Evolutionary conservation across 1,139 yeast species (phyloP), one percentile per base, ranked within the genome.

Genomic region (Suhomyces ambrosiae): DNA sequence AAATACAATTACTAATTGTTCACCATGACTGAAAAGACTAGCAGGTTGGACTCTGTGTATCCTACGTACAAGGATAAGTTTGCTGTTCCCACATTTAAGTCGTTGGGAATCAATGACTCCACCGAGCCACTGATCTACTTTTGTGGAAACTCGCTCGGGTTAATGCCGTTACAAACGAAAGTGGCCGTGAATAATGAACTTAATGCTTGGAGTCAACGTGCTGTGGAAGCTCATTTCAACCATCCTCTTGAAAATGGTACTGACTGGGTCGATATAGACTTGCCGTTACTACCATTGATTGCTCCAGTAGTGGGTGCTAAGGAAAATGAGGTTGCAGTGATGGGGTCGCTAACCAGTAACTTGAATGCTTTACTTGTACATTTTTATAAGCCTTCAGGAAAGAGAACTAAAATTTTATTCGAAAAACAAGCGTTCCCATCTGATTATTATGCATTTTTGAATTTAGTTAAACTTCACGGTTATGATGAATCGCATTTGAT

Each of bases 341-440:
- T 89, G 92, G 94, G 94, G 10, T 80, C 95, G 0, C 69, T 90
- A 33, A 90, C 97, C 3, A 75, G 80, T 48, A 87, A 90, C 58
- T 68, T 90, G 53, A 92, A 90, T 54, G 73, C 90, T 0, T 64
- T 89, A 52, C 61, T 90, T 46, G 63, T 81, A 7, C 74, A 87
- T 17, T 90, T 90, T 55, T 90, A 88, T 61, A 74, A 70, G 46
- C 97, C 97, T 0, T 47, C 54, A 7, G 77, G 74, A 1, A 58
- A 52, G 4, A 72, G 82, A 46, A 74, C 77, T 44, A 88, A 88
- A 65, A 86, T 90, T 35, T 56, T 90, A 45, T 86, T 86, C 58
- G 97, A 90, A 54, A 81, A 81, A 49, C 83, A 82, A 41, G 94
- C 97, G 0, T 90, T 90, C 55, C 97, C 97, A 1, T 85, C 95